A percentile compares a stretch with the other conserved stretches of the same genome.
These are phyloP conservation scores for Pichia cabralensis DNA, from an alignment of 805 yeast species.

Conservation along the genomic window DNA sequence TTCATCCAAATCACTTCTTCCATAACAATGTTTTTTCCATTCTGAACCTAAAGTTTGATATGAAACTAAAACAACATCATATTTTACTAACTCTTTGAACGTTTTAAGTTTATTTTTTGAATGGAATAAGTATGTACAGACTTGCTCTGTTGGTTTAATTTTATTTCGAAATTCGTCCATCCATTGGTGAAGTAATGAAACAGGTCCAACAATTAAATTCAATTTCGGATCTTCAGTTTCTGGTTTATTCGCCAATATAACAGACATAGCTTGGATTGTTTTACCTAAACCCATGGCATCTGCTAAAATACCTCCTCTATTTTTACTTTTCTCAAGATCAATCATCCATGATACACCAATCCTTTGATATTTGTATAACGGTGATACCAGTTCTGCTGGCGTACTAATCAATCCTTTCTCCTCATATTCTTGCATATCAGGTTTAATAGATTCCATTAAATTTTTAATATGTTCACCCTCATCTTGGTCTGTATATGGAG, in stretches of 20 bases:
- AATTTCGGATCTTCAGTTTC: slow-evolving; percentile 31
- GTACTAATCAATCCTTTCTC: slow-evolving; percentile 47
- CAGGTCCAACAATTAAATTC: slow-evolving; percentile 82
- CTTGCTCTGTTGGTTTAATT: slow-evolving; percentile 34
- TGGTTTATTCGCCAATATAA: slow-evolving; percentile 40
- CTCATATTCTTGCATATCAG: slow-evolving; percentile 38
- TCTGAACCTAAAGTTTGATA: slow-evolving; percentile 75
- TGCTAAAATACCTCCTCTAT: slow-evolving; percentile 62
- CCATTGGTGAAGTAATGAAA: slow-evolving; percentile 83
- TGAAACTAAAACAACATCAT: slow-evolving; percentile 72
- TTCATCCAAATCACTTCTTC: slow-evolving; percentile 28
- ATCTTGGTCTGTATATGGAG: slow-evolving; percentile 4
- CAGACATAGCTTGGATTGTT: slow-evolving; percentile 57
- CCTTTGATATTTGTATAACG: slow-evolving; percentile 55
- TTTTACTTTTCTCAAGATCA: slow-evolving; percentile 50
- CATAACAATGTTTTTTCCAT: slow-evolving; percentile 56
- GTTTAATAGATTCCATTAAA: slow-evolving; percentile 33
- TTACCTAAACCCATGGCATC: slow-evolving; percentile 84
- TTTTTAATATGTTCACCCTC: slow-evolving; percentile 18
- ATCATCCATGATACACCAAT: slow-evolving; percentile 77
- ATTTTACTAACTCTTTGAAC: slow-evolving; percentile 39
- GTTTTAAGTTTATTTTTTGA: slow-evolving; percentile 29
- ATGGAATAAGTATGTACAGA: slow-evolving; percentile 56
- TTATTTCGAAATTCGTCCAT: slow-evolving; percentile 60
- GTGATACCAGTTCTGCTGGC: slow-evolving; percentile 51